Evolutionary conservation across 1,139 yeast genomes (phyloP), one percentile per base, ranked within the genome.

Genomic region (Yamadazyma diospyri): DNA sequence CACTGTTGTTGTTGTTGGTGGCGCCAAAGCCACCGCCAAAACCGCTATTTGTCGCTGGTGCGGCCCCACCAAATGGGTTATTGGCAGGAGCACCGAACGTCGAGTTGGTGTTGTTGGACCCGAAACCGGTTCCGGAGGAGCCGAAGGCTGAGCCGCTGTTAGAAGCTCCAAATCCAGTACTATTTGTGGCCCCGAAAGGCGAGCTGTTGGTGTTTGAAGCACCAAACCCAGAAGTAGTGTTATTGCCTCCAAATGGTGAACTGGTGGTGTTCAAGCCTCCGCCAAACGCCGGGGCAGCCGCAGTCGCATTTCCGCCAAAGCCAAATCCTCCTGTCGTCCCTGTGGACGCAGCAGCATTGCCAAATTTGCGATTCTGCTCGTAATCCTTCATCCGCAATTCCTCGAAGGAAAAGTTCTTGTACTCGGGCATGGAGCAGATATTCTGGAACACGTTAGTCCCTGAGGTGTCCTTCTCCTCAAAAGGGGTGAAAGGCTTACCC

Each of bases 341-440:
- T 9, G 53, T 37, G 16, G 44, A 39, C 2, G 53, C 52, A 34
- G 50, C 47, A 2, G 53, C 53, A 34, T 58, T 68, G n/a, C 82
- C 84, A 43, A 50, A 78, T 36, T 80, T 74, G 45, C 94, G 71
- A 41, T 77, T 78, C 42, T 80, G 86, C 50, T 80, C 78, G 55
- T 92, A 92, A 60, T 92, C 99, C 57, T 84, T 92, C 47, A 76
- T 64, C 55, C 99, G 74, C 58, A 92, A 72, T 56, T 92, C 98
- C 57, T 89, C 97, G 50, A 81, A 76, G 1, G 95, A 84, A 49
- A 62, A 85, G 49, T 79, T 79, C 45, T 73, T 71, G 55, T 92
- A 92, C 51, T 87, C 95, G 10, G 95, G 95, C 97, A 92, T 89
- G 26, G 86, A 75, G 14, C 84, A 68, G 41, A 94, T 80, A 47